Base-by-base conservation (phyloP, 2,329 filamentous ascomycete genomes). In the Aurifilum marmelostoma region DNA sequence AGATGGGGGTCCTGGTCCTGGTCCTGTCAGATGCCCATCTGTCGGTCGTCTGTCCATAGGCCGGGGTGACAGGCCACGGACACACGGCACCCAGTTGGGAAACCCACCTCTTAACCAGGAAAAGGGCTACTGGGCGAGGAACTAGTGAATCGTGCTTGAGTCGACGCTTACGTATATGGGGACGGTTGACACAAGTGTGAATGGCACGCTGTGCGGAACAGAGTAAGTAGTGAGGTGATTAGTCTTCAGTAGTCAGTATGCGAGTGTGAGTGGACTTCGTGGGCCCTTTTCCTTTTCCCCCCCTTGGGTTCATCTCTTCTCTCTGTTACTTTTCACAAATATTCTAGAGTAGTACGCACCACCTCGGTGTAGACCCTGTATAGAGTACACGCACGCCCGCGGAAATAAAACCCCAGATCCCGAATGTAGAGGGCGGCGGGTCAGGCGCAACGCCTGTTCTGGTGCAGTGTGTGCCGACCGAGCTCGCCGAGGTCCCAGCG, bases 401-500 rank as follows among this genome's bases (percentile, higher is more conserved):
- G 52, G 21, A 59, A 59, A 37, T 11, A 59, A 59, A 59, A 37
- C 21, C 37, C 32, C 32, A 34, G 32, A 32, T 59, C 32, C 56
- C 56, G 56, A 59, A n/a, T n/a, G 43, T 7, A 8, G 34, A n/a
- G 18, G 43, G 43, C 43, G 43, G 56, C 56, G 32, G 58, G 59
- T 62, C n/a, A 62, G 59, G 11, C n/a, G 34, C 34, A 27, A 61
- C 59, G 59, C 59, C 59, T n/a, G 59, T 37, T 39, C 39, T 62
- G 27, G 37, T 43, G 59, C 39, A 62, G 27, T 39, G 59, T 29
- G n/a, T n/a, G 58, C 24, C 37, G 37, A 37, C 59, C 59, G 59
- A 62, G 59, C 59, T 43, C 59, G 59, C 59, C 59, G 61, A 63
- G 61, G 50, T 34, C 3, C 43, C 21, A 7, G 27, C 24, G 39